A percentile compares a stretch with the other conserved stretches of the same genome.
Evolutionary conservation across 192 early-diverging fungal species (phyloP).

Genomic region (Kickxella alabastrina): DNA sequence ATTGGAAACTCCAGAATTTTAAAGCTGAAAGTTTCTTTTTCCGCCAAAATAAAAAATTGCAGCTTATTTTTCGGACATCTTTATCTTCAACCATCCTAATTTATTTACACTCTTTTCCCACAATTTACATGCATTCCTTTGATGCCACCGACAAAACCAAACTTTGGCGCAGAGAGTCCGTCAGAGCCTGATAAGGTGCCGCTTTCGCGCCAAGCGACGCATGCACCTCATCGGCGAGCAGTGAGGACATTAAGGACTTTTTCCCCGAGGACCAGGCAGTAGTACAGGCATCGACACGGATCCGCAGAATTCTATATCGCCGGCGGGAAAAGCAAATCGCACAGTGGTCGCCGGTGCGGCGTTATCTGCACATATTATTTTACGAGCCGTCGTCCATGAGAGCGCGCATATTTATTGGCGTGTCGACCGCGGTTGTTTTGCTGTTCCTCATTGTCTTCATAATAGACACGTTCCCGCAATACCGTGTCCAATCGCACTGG

Average conservation of each 20-base stretch:
- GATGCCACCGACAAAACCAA: no score
- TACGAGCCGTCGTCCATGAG: conserved; percentile 44
- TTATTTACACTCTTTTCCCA: no score
- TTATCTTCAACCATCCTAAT: no score
- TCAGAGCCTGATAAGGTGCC: no score
- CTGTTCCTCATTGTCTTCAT: conserved; percentile 51
- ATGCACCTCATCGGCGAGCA: no score
- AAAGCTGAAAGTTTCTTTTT: no score
- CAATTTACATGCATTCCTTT: no score
- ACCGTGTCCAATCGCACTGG: conserved; percentile 32
- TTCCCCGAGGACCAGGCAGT: conserved; percentile 30
- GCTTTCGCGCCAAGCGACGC: no score
- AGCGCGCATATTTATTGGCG: conserved; percentile 36
- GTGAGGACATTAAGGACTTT: conserved; percentile 19
- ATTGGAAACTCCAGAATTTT: no score
- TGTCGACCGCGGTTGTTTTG: conserved; percentile 39
- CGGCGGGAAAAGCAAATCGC: conserved; percentile 28
- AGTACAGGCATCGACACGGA: conserved; percentile 26
- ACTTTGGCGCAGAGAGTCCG: no score
- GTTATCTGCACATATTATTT: conserved; percentile 34
- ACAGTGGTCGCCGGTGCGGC: conserved; percentile 22
- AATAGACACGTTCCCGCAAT: conserved; percentile 48
- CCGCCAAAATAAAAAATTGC: no score
- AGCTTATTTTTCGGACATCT: no score
- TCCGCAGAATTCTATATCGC: conserved; percentile 36